Percentiles rank a stretch among this genome's conserved stretches.
phyloP scores from a whole-genome alignment of 108 stramenopile genomes.

The Nitzschia inconspicua region DNA sequence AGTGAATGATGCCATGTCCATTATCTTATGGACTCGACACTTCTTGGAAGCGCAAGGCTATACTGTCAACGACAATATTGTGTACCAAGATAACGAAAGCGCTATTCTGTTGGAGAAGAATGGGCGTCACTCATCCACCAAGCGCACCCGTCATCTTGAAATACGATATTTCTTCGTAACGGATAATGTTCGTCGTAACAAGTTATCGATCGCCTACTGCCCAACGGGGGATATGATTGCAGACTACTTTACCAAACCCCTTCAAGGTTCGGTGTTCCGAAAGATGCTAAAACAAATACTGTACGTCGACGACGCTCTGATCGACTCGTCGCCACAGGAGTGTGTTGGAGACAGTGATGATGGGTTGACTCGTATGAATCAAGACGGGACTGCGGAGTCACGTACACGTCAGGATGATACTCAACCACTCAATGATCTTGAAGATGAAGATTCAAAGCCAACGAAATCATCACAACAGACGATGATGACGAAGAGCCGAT shows the following conservation, averaged over 20 bases:
- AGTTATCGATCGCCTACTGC: constrained; percentile 31
- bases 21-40: constrained; percentile 31
- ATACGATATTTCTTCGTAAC: constrained; percentile 45
- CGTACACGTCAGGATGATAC: no score
- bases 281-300: not conserved
- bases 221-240: constrained; percentile 44
- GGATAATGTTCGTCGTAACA: constrained; percentile 23
- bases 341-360: no score
- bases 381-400: no score
- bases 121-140: constrained; percentile 21
- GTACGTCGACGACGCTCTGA: no score
- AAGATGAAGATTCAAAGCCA: no score
- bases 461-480: no score
- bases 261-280: not conserved
- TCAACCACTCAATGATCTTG: no score
- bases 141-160: constrained; percentile 35
- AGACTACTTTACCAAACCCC: constrained; percentile 47
- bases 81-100: constrained; percentile 54
- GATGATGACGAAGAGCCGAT: no score
- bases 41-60: constrained; percentile 50
- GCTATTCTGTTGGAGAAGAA: constrained; percentile 44
- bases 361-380: no score
- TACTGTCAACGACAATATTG: constrained; percentile 14
- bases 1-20: constrained; percentile 30
- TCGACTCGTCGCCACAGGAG: no score